These are phyloP conservation scores for Erodium texanum DNA, from an alignment of 441 rosid species.

Conservation along the genomic window DNA sequence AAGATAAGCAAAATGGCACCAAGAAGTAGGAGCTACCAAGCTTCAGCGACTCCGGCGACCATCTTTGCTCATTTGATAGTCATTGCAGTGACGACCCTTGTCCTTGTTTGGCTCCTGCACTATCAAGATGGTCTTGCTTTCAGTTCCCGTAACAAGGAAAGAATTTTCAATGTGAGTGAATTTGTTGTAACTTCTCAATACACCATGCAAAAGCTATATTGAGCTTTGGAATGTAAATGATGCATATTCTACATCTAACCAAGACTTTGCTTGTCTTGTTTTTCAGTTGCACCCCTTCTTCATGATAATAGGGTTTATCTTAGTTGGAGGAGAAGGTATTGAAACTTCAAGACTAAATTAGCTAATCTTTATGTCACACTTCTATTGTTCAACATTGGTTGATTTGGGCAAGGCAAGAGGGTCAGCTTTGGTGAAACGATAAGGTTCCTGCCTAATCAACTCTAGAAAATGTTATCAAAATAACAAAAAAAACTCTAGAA, in stretches of 20 bases:
- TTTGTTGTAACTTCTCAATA: background rate
- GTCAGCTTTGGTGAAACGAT: no score
- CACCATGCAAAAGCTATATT: no score
- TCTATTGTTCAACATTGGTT: no score
- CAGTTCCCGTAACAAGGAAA: conserved; percentile 23
- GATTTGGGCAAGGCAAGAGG: no score
- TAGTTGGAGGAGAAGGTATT: conserved; percentile 46
- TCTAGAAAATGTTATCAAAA: no score
- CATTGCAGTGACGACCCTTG: conserved; percentile 32
- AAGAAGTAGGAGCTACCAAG: conserved; percentile 26
- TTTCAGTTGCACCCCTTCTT: conserved; percentile 40
- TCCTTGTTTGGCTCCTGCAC: conserved; percentile 45
- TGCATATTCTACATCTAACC: background rate
- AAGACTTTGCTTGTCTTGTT: background rate
- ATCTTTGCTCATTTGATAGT: conserved; percentile 34
- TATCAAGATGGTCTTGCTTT: conserved; percentile 31
- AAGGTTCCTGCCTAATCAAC: no score
- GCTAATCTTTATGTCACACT: no score
- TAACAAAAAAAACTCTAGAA: no score
- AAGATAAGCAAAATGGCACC: conserved; percentile 20
- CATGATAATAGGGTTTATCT: conserved; percentile 47
- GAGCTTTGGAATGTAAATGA: no score
- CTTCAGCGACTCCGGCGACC: conserved; percentile 29
- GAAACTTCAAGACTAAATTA: background rate
- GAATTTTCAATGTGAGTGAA: conserved; percentile 36